Conservation (phyloP, 768 basidiomycete species). For the Auriscalpium vulgare region DNA sequence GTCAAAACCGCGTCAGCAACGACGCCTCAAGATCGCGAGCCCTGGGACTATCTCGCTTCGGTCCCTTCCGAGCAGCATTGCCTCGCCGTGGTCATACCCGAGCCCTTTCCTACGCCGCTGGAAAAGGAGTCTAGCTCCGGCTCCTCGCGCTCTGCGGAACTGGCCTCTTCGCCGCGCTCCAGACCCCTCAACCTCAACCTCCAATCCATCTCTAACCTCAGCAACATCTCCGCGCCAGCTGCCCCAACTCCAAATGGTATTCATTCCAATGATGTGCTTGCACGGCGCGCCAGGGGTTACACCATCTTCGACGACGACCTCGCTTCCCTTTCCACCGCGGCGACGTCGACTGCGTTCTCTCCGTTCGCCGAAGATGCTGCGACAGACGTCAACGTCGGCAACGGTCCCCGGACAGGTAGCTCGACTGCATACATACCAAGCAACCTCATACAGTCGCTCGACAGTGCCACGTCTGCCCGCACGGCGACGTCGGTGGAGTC, state of each 20-base stretch:
- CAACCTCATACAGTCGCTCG: slow-evolving; percentile 47
- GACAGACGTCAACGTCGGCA: slow-evolving; percentile 16
- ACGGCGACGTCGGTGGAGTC: background rate
- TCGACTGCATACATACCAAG: slow-evolving; percentile 49
- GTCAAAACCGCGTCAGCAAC: slow-evolving; percentile 6
- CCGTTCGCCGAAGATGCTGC: slow-evolving; percentile 44
- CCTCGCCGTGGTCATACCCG: background rate
- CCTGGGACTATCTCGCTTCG: slow-evolving; percentile 14
- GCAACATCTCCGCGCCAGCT: background rate
- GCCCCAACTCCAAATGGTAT: background rate
- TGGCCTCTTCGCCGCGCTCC: slow-evolving; percentile 12
- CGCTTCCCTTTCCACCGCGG: slow-evolving; percentile 22
- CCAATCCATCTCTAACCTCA: background rate
- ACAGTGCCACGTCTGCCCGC: slow-evolving; percentile 12
- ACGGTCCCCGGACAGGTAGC: slow-evolving; percentile 25
- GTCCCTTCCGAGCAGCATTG: slow-evolving; percentile 13
- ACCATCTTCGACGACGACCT: slow-evolving; percentile 33
- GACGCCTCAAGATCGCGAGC: background rate
- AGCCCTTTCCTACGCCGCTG: slow-evolving; percentile 9
- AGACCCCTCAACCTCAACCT: slow-evolving; percentile 4
- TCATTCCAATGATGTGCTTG: slow-evolving; percentile 2
- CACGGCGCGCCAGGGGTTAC: slow-evolving; percentile 31
- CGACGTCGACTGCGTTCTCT: slow-evolving; percentile 34
- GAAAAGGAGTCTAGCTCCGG: slow-evolving; percentile 12
- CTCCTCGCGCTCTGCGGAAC: slow-evolving; percentile 1